phyloP scores from a whole-genome alignment of 345 rosid genomes.

The Populus deltoides region DNA sequence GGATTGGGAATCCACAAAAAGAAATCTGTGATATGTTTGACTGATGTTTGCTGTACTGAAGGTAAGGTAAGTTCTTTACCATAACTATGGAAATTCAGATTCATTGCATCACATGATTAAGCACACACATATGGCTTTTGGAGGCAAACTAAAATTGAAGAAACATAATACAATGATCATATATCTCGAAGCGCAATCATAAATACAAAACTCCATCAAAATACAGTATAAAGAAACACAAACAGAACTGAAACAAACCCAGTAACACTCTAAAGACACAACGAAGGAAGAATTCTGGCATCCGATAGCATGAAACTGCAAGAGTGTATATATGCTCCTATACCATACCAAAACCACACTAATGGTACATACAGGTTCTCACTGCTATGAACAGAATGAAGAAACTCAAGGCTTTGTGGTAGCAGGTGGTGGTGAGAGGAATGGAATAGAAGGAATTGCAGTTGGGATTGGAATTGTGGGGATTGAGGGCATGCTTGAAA shows the following conservation, averaged over 20 bases:
- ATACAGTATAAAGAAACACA: background rate
- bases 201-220: background rate
- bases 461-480: constrained; percentile 15
- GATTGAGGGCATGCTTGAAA: constrained; percentile 26
- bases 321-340: too few species aligned
- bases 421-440: constrained; percentile 35
- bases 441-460: constrained; percentile 33
- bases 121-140: too few species aligned
- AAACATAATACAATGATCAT: background rate
- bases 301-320: background rate
- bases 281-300: background rate
- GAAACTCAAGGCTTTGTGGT: constrained; percentile 19
- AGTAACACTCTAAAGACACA: background rate
- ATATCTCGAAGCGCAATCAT: background rate
- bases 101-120: background rate
- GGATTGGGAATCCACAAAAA: background rate
- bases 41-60: background rate
- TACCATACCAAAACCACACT: background rate
- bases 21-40: background rate
- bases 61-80: too few species aligned
- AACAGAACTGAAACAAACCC: background rate
- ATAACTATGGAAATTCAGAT: background rate
- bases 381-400: background rate
- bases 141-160: background rate
- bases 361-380: background rate